Base-by-base conservation (phyloP, 116 monocot species). In the Zostera marina region DNA sequence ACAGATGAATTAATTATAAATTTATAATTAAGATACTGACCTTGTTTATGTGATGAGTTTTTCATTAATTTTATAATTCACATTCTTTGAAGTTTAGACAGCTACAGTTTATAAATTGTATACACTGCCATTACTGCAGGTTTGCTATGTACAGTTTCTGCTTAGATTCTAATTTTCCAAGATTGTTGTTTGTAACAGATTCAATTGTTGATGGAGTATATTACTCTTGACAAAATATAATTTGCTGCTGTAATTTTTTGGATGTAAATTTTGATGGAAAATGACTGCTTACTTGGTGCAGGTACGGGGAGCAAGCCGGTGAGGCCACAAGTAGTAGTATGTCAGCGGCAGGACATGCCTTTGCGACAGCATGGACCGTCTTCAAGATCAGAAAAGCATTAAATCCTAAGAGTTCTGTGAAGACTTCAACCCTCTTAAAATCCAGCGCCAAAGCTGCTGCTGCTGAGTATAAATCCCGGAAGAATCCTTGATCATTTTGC, bases 371-470 rank as follows among this genome's bases (percentile, higher is more conserved):
- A 22, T 87, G 81, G 87, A 63, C 92, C 0, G 87, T 87, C 13
- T 87, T 93, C 68, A 93, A 87, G 73, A 81, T 87, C n/a, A 68
- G 92, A 41, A 78, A 81, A 48, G 87, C 87, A 4, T 54, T 93
- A 0, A 70, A 93, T 52, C 92, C 92, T 0, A 87, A 83, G 76
- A 79, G 74, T 57, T n/a, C 63, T 11, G 22, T 84, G 9, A 81
- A 79, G 38, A 80, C 91, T 0, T 70, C 72, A 0, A 52, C 72
- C 16, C 51, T 93, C 0, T 78, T 67, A 12, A 87, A 81, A 42
- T 56, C 83, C 1, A 72, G 76, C 22, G 64, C 49, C 5, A 90
- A 84, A 54, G 65, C 84, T 13, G 72, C 76, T 24, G 69, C 81
- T 22, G 53, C 87, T 60, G 83, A 92, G 8, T 32, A 32, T 32